Evolutionary conservation across 345 rosid species (phyloP).

Genomic region (Eucalyptus melliodora): DNA sequence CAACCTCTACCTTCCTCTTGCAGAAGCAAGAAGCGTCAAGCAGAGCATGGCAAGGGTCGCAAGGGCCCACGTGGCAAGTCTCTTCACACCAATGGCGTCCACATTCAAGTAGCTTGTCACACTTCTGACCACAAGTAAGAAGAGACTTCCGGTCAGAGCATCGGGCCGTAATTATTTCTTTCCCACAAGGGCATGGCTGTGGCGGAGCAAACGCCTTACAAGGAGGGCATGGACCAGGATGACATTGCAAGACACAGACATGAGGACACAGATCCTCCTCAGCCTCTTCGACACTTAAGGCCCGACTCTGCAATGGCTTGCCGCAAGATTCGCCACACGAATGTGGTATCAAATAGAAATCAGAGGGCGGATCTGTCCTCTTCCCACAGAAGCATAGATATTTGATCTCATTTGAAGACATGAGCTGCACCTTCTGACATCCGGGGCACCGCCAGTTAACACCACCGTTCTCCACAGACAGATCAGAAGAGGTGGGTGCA

Average conservation of each 20-base stretch:
- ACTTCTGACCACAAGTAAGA: conserved; percentile 64
- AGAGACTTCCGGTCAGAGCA: conserved; percentile 72
- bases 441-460: conserved; percentile 98
- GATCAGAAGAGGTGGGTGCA: conserved; percentile 80
- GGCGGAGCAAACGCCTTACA: conserved; percentile 93
- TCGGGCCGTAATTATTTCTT: conserved; percentile 61
- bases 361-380: conserved; percentile 79
- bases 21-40: conserved; percentile 77
- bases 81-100: conserved; percentile 62
- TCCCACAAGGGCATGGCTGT: conserved; percentile 73
- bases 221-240: conserved; percentile 98
- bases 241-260: conserved; percentile 90
- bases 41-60: conserved; percentile 60
- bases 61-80: conserved; percentile 73
- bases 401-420: conserved; percentile 53
- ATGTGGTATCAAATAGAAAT: conserved; percentile 87
- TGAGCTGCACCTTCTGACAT: conserved; percentile 80
- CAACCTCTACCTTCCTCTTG: conserved; percentile 58
- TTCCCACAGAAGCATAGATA: conserved; percentile 84
- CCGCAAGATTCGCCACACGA: conserved; percentile 97
- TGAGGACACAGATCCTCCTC: conserved; percentile 76
- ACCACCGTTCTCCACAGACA: conserved; percentile 67
- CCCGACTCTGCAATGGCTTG: conserved; percentile 59
- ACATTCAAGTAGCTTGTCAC: conserved; percentile 69
- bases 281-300: conserved; percentile 6